Conservation (phyloP, 1,284 basidiomycete genomes). For the Peniophora sp. region DNA sequence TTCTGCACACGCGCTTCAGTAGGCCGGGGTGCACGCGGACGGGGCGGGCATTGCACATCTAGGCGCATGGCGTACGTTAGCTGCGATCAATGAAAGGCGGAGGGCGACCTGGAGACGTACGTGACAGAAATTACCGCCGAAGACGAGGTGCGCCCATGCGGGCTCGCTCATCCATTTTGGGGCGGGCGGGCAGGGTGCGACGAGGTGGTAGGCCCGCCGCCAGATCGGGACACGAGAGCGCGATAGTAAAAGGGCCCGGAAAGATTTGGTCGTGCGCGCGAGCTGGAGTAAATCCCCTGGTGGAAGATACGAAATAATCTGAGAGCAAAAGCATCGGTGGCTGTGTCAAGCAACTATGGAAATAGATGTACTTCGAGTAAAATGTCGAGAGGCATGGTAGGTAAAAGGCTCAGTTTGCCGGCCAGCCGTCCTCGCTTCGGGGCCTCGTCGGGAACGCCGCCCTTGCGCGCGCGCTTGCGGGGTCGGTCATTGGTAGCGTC, state of each 20-base stretch:
- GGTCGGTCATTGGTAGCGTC: background rate
- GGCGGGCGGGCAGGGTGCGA: background rate
- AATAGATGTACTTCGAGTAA: slow-evolving; percentile 1
- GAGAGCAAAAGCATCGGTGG: background rate
- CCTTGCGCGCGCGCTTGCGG: background rate
- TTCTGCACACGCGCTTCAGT: background rate
- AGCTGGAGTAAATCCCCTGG: slow-evolving; percentile 5
- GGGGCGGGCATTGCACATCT: slow-evolving; percentile 2
- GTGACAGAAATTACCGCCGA: slow-evolving; percentile 4
- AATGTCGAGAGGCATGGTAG: slow-evolving; percentile 5
- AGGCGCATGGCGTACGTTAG: background rate
- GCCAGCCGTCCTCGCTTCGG: slow-evolving; percentile 1
- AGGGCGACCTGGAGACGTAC: background rate
- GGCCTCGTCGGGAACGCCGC: background rate
- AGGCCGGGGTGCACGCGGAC: background rate
- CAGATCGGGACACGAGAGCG: background rate
- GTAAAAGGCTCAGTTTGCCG: slow-evolving; percentile 1
- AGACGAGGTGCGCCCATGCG: slow-evolving; percentile 3
- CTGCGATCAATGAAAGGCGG: background rate
- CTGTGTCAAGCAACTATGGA: background rate
- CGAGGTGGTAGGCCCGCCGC: background rate
- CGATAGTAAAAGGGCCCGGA: slow-evolving; percentile 1
- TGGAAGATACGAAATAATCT: slow-evolving; percentile 1
- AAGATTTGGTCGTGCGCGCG: slow-evolving; percentile 3
- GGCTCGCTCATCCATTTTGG: slow-evolving; percentile 2